phyloP scores from a whole-genome alignment of 2,329 filamentous ascomycete genomes.

The Chaetothyriales sp. region DNA sequence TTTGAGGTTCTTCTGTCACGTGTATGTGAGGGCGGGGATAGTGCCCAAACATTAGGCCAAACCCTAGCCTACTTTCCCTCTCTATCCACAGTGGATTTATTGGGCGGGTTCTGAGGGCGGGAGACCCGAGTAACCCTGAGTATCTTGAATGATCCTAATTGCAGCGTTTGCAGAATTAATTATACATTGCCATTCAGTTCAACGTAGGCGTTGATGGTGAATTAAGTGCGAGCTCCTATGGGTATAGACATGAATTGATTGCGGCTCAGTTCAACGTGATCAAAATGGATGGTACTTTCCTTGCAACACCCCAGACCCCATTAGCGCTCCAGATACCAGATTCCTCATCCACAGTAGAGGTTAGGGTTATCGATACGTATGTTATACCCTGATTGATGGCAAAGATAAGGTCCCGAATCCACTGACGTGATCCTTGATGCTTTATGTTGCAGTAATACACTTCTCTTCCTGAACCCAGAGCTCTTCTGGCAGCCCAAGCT shows the following conservation, averaged over 20 bases:
- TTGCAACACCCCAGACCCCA: not conserved
- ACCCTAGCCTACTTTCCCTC: no score
- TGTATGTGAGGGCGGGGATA: no score
- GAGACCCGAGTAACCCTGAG: not conserved
- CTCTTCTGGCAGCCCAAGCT: not conserved
- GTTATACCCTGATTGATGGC: not conserved
- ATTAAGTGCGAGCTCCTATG: not conserved
- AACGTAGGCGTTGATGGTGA: not conserved
- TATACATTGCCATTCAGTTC: not conserved
- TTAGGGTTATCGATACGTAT: conserved; percentile 5
- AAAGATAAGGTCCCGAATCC: not conserved
- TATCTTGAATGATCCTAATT: not conserved
- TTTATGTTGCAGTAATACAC: not conserved
- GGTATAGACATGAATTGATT: not conserved
- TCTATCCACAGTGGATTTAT: no score
- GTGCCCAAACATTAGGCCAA: no score
- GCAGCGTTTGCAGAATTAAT: not conserved
- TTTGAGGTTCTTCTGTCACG: no score
- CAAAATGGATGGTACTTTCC: not conserved
- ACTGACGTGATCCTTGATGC: not conserved
- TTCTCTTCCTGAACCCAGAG: not conserved
- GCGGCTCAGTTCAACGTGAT: conserved; percentile 1
- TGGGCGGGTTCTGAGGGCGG: no score
- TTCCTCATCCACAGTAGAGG: conserved; percentile 2
- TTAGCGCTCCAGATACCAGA: conserved; percentile 2